Evolutionary conservation across 2,329 filamentous ascomycete genomes (phyloP), one percentile per base, ranked within the genome.

Genomic region (Ophiosphaerella narmari): DNA sequence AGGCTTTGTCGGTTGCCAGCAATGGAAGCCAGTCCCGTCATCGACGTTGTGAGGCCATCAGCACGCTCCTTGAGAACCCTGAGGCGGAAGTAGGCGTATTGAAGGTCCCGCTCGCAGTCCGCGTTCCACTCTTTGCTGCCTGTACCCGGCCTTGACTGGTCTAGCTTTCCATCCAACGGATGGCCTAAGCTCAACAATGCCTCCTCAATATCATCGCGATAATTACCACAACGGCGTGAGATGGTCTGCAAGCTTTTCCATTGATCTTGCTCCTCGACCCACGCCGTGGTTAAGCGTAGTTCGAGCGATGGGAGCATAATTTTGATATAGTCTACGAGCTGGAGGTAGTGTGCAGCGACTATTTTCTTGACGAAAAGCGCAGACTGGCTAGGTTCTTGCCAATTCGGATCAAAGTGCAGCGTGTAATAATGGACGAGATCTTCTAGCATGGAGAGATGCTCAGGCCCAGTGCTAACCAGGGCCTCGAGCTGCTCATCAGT

Each of bases 291-390:
- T 2, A 72, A 48, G 2, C 59, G 62, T 2, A 71, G 60, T 46
- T 72, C 68, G 16, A 72, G 55, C 0, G 67, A 70, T 0, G 68
- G 68, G 1, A 72, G 55, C 65, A 71, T 68, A 11, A 53, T 62
- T 50, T 71, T 71, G 50, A 71, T 71, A 43, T 71, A 71, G 46
- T 70, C 67, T 8, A 68, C 59, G 2, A 72, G 50, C 42, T 72
- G 68, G 1, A 71, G 54, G 26, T 65, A 65, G 39, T 71, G 65
- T 7, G 67, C 67, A 13, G 67, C 67, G 4, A 72, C 65, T 9
- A 71, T 69, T 46, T 72, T 71, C 46, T 70, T 68, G 6, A 69
- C 36, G 23, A 69, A 72, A 7, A 71, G 14, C 1, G 67, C 60
- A 1, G 67, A 66, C 5, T 50, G 48, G 3, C 42, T 35, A 1